These are phyloP conservation scores for Prunella vulgaris DNA, from an alignment of 257 asterid genomes.

Conservation along the genomic window DNA sequence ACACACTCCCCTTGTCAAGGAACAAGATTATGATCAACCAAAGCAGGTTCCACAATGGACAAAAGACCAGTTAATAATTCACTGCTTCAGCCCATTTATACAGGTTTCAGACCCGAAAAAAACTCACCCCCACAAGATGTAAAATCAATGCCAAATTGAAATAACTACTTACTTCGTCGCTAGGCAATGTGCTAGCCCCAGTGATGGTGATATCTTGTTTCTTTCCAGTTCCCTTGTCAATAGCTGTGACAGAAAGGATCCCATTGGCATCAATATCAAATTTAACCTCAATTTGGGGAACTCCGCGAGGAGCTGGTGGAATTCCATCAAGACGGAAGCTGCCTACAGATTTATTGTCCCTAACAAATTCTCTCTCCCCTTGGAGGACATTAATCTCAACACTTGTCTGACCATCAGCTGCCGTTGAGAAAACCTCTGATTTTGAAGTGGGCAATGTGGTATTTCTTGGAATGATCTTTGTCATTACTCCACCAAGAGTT, in stretches of 20 bases:
- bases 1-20: not conserved
- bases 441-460: constrained; percentile 9
- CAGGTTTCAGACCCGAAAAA: not conserved
- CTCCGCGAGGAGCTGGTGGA: constrained; percentile 99
- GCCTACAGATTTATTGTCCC: constrained; percentile 93
- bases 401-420: constrained; percentile 99
- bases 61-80: not conserved
- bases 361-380: constrained; percentile 96
- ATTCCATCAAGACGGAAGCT: constrained; percentile 99
- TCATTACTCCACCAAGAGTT: constrained; percentile 10
- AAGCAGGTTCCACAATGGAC: not conserved
- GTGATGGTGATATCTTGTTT: constrained; percentile 96
- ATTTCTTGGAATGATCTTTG: constrained; percentile 10
- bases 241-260: constrained; percentile 84
- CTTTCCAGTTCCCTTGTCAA: constrained; percentile 96
- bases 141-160: not conserved
- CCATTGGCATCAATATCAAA: constrained; percentile 98
- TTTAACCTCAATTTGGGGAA: constrained; percentile 96
- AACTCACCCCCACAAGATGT: not conserved
- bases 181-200: constrained; percentile 95
- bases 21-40: not conserved
- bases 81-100: not conserved
- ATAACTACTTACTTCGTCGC: constrained; percentile 66
- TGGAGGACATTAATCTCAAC: constrained; percentile 96
- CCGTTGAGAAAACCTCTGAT: constrained; percentile 22